These are phyloP conservation scores for Fragaria nilgerrensis DNA, from an alignment of 306 rosid genomes.

Conservation along the genomic window DNA sequence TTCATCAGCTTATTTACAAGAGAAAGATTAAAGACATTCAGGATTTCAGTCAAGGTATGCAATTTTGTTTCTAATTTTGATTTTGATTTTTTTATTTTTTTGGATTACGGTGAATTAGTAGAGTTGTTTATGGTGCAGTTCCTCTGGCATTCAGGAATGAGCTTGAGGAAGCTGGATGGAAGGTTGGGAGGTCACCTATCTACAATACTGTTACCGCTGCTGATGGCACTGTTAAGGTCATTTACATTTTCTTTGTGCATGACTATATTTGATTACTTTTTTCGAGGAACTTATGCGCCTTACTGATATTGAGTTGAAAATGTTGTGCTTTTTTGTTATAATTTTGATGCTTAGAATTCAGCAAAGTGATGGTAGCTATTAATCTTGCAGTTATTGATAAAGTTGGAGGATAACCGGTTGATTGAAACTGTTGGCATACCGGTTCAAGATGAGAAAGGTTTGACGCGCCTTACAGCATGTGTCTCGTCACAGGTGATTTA, in stretches of 20 bases:
- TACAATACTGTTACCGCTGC: slow-evolving; percentile 61
- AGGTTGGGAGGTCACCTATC: slow-evolving; percentile 82
- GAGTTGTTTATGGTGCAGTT: slow-evolving; percentile 40
- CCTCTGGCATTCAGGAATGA: slow-evolving; percentile 78
- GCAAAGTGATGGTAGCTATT: neutral
- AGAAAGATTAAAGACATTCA: slow-evolving; percentile 76
- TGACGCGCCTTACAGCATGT: slow-evolving; percentile 91
- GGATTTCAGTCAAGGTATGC: slow-evolving; percentile 67
- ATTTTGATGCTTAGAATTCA: neutral
- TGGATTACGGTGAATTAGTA: neutral
- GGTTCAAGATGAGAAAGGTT: slow-evolving; percentile 50
- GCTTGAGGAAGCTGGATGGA: slow-evolving; percentile 95
- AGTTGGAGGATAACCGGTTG: slow-evolving; percentile 90
- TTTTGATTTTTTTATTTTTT: neutral
- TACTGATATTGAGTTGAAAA: neutral
- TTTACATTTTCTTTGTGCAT: neutral
- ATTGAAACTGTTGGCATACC: slow-evolving; percentile 98
- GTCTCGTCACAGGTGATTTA: slow-evolving; percentile 83
- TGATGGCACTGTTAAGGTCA: slow-evolving; percentile 93
- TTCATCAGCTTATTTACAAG: slow-evolving; percentile 81
- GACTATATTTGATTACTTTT: neutral
- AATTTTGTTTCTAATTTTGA: neutral
- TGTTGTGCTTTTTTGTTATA: neutral
- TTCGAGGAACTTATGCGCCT: neutral
- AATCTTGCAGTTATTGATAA: slow-evolving; percentile 70